Evolutionary conservation across 2,329 filamentous ascomycete species (phyloP).

Genomic region (Alternaria ventricosa): DNA sequence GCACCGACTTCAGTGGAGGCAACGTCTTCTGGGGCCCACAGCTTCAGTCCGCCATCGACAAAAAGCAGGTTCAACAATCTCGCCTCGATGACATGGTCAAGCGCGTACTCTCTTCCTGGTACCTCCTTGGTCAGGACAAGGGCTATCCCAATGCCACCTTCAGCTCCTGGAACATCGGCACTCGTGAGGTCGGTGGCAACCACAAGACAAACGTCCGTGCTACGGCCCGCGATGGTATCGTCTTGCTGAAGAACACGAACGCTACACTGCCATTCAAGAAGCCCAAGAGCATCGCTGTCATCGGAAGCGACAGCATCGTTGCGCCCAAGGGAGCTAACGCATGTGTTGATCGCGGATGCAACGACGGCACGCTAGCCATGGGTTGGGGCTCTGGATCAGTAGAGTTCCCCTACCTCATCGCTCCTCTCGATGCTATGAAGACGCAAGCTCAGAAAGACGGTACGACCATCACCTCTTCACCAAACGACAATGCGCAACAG

Average conservation of each 20-base stretch:
- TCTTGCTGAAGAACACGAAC: constrained; percentile 67
- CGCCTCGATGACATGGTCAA: constrained; percentile 53
- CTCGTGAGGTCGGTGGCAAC: constrained; percentile 48
- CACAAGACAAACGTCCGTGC: constrained; percentile 50
- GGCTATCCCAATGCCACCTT: constrained; percentile 54
- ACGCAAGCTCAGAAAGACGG: constrained; percentile 45
- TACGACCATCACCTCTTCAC: constrained; percentile 49
- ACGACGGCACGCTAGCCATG: constrained; percentile 69
- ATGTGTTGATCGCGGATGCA: constrained; percentile 71
- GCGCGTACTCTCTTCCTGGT: constrained; percentile 58
- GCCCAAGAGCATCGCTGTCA: constrained; percentile 65
- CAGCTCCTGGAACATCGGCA: constrained; percentile 54
- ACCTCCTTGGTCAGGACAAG: constrained; percentile 56
- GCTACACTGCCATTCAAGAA: constrained; percentile 73
- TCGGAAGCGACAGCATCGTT: constrained; percentile 83
- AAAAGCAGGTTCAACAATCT: constrained; percentile 50
- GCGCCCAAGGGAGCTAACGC: constrained; percentile 80
- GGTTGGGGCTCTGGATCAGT: constrained; percentile 69
- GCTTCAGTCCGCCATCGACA: constrained; percentile 60
- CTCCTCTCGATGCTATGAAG: constrained; percentile 52
- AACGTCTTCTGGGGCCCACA: constrained; percentile 63
- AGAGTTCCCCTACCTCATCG: constrained; percentile 53
- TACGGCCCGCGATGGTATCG: constrained; percentile 57
- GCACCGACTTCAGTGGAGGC: constrained; percentile 41
- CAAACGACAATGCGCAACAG: constrained; percentile 47